These are phyloP conservation scores for Stygiomarasmius scandens DNA, from an alignment of 1,284 basidiomycete species.

Conservation along the genomic window DNA sequence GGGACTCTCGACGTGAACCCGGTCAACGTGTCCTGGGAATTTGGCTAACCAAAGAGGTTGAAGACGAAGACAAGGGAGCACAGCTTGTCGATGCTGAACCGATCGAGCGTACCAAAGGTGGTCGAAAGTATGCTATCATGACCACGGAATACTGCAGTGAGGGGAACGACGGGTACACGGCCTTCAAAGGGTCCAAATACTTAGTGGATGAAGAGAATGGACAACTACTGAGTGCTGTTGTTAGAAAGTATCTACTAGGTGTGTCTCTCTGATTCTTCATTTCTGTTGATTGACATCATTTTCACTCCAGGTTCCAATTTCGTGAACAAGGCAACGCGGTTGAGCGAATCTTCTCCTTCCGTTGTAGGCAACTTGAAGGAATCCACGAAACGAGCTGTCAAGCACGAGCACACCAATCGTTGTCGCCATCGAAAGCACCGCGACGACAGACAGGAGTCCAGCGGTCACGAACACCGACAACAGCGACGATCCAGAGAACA, in stretches of 20 bases:
- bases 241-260: conserved; percentile 87
- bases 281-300: no score
- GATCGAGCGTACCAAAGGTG: conserved; percentile 56
- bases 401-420: no score
- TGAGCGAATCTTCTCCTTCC: no score
- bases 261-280: not conserved
- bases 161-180: conserved; percentile 80
- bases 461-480: conserved; percentile 51
- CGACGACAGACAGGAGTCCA: no score
- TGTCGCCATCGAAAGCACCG: no score
- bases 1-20: conserved; percentile 78
- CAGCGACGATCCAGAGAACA: conserved; percentile 37
- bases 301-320: no score
- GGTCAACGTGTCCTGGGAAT: conserved; percentile 75
- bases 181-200: conserved; percentile 66
- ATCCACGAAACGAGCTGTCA: no score
- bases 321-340: no score
- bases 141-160: no score
- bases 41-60: conserved; percentile 58
- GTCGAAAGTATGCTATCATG: conserved; percentile 45
- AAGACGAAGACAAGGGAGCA: conserved; percentile 41
- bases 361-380: no score
- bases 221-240: conserved; percentile 77
- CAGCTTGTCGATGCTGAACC: conserved; percentile 48
- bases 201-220: conserved; percentile 87